Evolutionary conservation across 2,329 filamentous ascomycete species (phyloP).

Genomic region (Paramyrothecium sp.): DNA sequence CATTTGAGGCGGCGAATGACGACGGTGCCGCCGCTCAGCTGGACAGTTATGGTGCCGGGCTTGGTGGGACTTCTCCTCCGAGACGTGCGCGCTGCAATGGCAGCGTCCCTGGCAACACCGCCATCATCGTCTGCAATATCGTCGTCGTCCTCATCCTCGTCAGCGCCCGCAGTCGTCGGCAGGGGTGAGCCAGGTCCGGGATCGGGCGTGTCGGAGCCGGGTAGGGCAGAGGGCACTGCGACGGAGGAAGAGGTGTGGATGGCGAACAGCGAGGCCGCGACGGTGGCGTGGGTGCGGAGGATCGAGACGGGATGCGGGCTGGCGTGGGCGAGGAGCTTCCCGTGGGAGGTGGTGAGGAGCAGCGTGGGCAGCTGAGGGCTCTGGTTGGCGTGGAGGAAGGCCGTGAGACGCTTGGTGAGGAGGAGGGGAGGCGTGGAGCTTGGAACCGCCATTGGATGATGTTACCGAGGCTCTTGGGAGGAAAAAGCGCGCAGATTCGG

Average conservation of each 20-base stretch:
- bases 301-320: constrained; percentile 53
- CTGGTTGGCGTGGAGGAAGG: constrained; percentile 59
- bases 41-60: constrained; percentile 51
- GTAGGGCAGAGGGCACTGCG: constrained; percentile 40
- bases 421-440: constrained; percentile 55
- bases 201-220: constrained; percentile 28
- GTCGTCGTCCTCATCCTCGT: constrained; percentile 20
- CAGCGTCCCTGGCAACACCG: background rate
- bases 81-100: constrained; percentile 2
- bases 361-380: constrained; percentile 57
- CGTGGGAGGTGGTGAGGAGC: constrained; percentile 57
- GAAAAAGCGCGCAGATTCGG: background rate
- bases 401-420: constrained; percentile 63
- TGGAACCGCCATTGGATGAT: constrained; percentile 29
- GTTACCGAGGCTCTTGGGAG: background rate
- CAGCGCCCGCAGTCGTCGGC: constrained; percentile 7
- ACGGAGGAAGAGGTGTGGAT: constrained; percentile 50
- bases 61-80: constrained; percentile 20
- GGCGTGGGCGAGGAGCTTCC: constrained; percentile 63
- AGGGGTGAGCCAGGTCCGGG: constrained; percentile 20
- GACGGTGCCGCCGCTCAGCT: constrained; percentile 57
- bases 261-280: constrained; percentile 60
- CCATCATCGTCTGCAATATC: constrained; percentile 13
- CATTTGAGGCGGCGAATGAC: constrained; percentile 57
- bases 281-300: constrained; percentile 62